These are phyloP conservation scores for Phytophthora melonis DNA, from an alignment of 352 stramenopile species.

Conservation along the genomic window DNA sequence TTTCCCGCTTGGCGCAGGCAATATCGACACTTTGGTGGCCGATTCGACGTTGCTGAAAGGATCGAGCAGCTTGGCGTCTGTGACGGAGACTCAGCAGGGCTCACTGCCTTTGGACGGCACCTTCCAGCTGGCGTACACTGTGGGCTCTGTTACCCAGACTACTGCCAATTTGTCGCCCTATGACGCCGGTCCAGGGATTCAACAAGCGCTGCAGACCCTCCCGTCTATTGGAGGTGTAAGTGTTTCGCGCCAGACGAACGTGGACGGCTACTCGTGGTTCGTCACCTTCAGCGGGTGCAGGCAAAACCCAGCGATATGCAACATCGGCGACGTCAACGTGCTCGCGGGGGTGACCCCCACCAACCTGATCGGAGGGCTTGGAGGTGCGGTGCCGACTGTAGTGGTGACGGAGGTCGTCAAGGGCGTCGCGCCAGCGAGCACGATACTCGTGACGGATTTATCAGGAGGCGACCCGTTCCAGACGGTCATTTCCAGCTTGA, in stretches of 20 bases:
- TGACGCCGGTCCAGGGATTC: constrained; percentile 49
- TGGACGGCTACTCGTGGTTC: constrained; percentile 89
- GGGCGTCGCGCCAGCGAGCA: constrained; percentile 56
- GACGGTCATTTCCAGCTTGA: constrained; percentile 71
- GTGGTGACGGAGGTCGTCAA: constrained; percentile 63
- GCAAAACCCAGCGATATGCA: constrained; percentile 85
- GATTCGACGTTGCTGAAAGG: constrained; percentile 60
- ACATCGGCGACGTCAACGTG: constrained; percentile 85
- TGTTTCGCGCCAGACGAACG: constrained; percentile 65
- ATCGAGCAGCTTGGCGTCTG: constrained; percentile 46
- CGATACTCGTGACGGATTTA: constrained; percentile 76
- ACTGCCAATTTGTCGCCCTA: constrained; percentile 68
- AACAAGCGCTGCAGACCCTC: constrained; percentile 58
- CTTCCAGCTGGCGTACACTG: constrained; percentile 64
- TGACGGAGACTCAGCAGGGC: constrained; percentile 51
- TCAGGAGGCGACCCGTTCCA: constrained; percentile 78
- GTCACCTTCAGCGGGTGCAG: constrained; percentile 91
- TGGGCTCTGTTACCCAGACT: constrained; percentile 39
- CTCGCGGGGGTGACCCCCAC: constrained; percentile 56
- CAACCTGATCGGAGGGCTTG: constrained; percentile 55
- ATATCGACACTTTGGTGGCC: constrained; percentile 57
- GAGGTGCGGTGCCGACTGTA: constrained; percentile 48
- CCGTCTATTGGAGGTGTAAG: constrained; percentile 66
- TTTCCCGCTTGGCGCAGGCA: constrained; percentile 87
- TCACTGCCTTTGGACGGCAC: constrained; percentile 70